Evolutionary conservation across 2,329 filamentous ascomycete species (phyloP), one percentile per base, ranked within the genome.

Genomic region (Diaporthe aspalathi): DNA sequence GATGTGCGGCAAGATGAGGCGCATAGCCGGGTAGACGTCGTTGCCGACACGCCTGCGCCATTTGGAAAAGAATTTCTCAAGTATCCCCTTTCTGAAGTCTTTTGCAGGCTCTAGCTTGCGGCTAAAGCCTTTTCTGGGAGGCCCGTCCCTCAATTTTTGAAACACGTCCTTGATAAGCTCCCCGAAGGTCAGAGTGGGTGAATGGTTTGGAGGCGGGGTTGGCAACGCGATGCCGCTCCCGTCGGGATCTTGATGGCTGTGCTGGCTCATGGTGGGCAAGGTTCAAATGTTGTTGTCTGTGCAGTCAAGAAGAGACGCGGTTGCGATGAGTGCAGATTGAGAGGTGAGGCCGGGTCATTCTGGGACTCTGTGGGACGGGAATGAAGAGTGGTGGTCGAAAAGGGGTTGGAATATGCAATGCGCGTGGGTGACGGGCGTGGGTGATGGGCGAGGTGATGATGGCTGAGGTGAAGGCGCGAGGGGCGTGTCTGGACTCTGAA

Each of bases 1-100:
- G 79, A 97, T 97, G 77, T 97, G 94, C 0, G 95, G 95, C 4
- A 98, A 86, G 70, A 98, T 97, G 57, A 99, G 88, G 24, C 96
- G 91, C 80, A 99, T 88, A 1, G 94, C 95, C 0, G 96, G 96
- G 78, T 96, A 98, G 76, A 99, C 93, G 80, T 99, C 96, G 76
- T 94, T 85, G 32, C 96, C 96, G 27, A 98, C 95, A 73, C 97
- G 91, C 70, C 90, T 90, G 49, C 95, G 90, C 96, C 96, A 99
- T 79, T 90, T 88, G 17, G 89, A 88, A 75, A 99, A 94, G 83
- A 97, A 99, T 9, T 92, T 87, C 69, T 95, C 90, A 74, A 99
- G 94, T 75, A 98, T 93, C 76, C 91, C 89, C 0, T 92, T 89
- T 47, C 94, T 90, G 73, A n/a, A n/a, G n/a, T 92, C 88, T 79